A percentile compares a stretch with the other conserved stretches of the same genome.
Conservation (phyloP, 352 stramenopile genomes). For the Pythium diclinum region DNA sequence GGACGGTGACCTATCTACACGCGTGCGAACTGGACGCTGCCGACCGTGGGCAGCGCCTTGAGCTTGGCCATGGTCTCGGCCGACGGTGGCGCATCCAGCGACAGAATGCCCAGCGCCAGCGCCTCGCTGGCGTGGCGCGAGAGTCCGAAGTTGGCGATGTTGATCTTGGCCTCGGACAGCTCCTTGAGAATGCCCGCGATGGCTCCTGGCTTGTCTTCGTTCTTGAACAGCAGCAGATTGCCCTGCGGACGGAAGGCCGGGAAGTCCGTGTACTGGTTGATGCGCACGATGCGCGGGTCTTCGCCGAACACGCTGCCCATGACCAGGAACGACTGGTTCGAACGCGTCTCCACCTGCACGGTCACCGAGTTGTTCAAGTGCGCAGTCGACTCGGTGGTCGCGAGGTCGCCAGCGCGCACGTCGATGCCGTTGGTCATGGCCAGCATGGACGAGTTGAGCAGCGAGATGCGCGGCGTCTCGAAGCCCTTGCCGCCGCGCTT, state of each 20-base stretch:
- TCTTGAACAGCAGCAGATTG: slow-evolving; percentile 83
- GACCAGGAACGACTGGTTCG: slow-evolving; percentile 52
- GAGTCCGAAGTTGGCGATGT: slow-evolving; percentile 85
- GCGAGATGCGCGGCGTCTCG: slow-evolving; percentile 32
- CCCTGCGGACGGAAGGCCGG: slow-evolving; percentile 73
- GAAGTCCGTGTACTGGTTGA: slow-evolving; percentile 85
- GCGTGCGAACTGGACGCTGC: slow-evolving; percentile 65
- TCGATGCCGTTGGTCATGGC: slow-evolving; percentile 78
- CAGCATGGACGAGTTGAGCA: slow-evolving; percentile 69
- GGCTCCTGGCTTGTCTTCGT: slow-evolving; percentile 74
- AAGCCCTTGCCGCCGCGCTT: slow-evolving; percentile 19
- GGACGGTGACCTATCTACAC: slow-evolving; percentile 44
- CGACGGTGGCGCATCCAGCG: slow-evolving; percentile 58
- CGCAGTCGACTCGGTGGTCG: slow-evolving; percentile 35
- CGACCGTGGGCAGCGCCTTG: slow-evolving; percentile 57
- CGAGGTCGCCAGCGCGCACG: slow-evolving; percentile 63
- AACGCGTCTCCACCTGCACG: slow-evolving; percentile 64
- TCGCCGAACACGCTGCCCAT: slow-evolving; percentile 83
- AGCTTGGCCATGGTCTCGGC: slow-evolving; percentile 55
- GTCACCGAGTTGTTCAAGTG: slow-evolving; percentile 79
- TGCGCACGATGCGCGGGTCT: slow-evolving; percentile 71
- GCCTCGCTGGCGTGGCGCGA: slow-evolving; percentile 56
- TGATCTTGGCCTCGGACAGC: slow-evolving; percentile 68
- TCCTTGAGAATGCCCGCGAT: slow-evolving; percentile 75
- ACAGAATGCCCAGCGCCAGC: slow-evolving; percentile 68